Percentiles rank a stretch among this genome's conserved stretches.
Evolutionary conservation across 768 basidiomycete genomes (phyloP).

Genomic region (Paxillus ammoniavirescens): DNA sequence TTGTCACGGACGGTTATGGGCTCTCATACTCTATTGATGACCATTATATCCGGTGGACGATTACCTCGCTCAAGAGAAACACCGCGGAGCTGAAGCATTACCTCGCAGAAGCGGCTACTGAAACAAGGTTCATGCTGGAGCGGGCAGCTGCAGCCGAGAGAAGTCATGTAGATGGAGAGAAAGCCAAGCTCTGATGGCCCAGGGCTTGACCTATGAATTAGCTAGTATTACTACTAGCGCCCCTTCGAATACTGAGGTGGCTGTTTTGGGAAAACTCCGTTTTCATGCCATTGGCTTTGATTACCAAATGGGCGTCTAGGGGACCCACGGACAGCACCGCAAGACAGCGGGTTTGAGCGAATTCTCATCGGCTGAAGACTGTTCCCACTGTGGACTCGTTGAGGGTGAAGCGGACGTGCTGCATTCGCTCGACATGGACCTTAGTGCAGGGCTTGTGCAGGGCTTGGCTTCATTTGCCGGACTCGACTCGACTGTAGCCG

Average conservation of each 20-base stretch:
- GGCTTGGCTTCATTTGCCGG: too few species aligned
- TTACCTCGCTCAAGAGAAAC: constrained; percentile 66
- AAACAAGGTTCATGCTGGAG: constrained; percentile 75
- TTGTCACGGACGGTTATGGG: constrained; percentile 91
- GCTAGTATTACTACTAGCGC: not conserved
- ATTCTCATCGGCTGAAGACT: not conserved
- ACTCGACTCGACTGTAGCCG: not conserved
- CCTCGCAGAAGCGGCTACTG: constrained; percentile 77
- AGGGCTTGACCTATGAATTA: not conserved
- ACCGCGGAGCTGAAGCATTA: constrained; percentile 63
- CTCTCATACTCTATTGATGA: constrained; percentile 88
- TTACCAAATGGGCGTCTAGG: not conserved
- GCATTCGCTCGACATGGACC: too few species aligned
- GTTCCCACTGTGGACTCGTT: too few species aligned
- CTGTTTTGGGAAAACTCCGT: not conserved
- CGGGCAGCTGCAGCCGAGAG: constrained; percentile 48
- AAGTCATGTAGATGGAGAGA: constrained; percentile 26
- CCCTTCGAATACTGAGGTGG: not conserved
- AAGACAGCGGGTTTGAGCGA: not conserved
- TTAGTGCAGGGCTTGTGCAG: too few species aligned
- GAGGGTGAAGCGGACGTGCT: too few species aligned
- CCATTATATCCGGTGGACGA: constrained; percentile 84
- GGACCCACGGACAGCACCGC: not conserved
- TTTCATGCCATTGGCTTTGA: not conserved
- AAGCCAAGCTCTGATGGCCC: constrained; percentile 32